phyloP scores from a whole-genome alignment of 768 basidiomycete species.

The Trametes sanguinea region DNA sequence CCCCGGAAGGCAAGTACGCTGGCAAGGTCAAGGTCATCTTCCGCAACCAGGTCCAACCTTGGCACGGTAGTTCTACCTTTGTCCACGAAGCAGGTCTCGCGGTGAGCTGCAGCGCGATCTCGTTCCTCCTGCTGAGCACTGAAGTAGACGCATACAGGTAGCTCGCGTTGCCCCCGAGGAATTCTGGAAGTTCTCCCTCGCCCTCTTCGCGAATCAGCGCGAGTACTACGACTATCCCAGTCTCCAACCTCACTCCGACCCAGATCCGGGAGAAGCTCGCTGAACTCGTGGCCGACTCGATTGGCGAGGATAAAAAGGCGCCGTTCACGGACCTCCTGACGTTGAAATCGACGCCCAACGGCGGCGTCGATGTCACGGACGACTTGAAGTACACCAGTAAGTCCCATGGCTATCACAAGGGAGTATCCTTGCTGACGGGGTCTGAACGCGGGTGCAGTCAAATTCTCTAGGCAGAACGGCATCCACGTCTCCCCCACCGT shows the following conservation, averaged over 20 bases:
- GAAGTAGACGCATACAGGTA: slow-evolving; percentile 43
- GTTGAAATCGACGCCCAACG: slow-evolving; percentile 68
- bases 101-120: slow-evolving; percentile 37
- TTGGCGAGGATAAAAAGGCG: slow-evolving; percentile 50
- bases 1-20: slow-evolving; percentile 58
- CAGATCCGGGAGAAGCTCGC: slow-evolving; percentile 78
- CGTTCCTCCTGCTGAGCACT: background rate
- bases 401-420: slow-evolving; percentile 31
- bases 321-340: slow-evolving; percentile 63
- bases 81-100: slow-evolving; percentile 84
- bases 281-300: slow-evolving; percentile 53
- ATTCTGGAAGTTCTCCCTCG: slow-evolving; percentile 77
- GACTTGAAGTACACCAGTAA: slow-evolving; percentile 88
- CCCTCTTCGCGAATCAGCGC: slow-evolving; percentile 68
- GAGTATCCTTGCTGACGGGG: background rate
- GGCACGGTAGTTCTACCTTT: slow-evolving; percentile 76
- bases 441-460: slow-evolving; percentile 55
- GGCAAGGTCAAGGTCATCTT: slow-evolving; percentile 77
- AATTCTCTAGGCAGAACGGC: slow-evolving; percentile 86
- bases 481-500: slow-evolving; percentile 89
- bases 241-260: slow-evolving; percentile 62
- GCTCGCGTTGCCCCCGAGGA: slow-evolving; percentile 69
- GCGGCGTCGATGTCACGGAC: slow-evolving; percentile 79
- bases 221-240: slow-evolving; percentile 82
- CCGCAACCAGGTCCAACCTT: slow-evolving; percentile 73